Percentiles rank a stretch among this genome's conserved stretches.
These are phyloP conservation scores for Ceratocystis destructans DNA, from an alignment of 2,329 filamentous ascomycete genomes.

Conservation along the genomic window DNA sequence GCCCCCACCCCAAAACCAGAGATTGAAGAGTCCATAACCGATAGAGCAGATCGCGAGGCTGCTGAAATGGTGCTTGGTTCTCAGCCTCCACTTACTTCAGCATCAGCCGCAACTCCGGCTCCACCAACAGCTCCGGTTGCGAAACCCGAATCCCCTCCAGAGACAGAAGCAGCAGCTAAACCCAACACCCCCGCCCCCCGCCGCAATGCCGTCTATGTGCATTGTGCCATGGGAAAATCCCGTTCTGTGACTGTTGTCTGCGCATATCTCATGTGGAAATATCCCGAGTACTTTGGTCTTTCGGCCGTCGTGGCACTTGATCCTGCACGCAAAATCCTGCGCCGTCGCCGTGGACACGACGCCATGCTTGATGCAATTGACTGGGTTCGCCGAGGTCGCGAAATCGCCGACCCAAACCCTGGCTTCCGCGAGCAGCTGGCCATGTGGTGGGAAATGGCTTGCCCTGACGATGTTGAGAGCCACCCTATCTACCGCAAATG, in stretches of 20 bases:
- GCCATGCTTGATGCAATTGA: slow-evolving; percentile 42
- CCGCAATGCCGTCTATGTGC: slow-evolving; percentile 37
- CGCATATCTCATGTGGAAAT: slow-evolving; percentile 67
- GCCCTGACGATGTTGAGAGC: slow-evolving; percentile 49
- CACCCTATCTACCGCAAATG: slow-evolving; percentile 69
- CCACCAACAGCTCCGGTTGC: not conserved
- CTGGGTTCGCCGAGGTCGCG: slow-evolving; percentile 54
- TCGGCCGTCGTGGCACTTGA: slow-evolving; percentile 32
- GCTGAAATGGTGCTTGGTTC: slow-evolving; percentile 10
- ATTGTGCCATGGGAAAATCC: slow-evolving; percentile 91
- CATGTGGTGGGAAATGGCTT: slow-evolving; percentile 78
- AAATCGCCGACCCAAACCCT: slow-evolving; percentile 74
- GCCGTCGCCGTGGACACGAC: slow-evolving; percentile 17
- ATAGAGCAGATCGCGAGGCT: slow-evolving; percentile 13
- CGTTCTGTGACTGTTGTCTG: slow-evolving; percentile 74
- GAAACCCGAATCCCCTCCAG: not conserved
- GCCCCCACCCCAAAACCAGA: not conserved
- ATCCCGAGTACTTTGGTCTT: slow-evolving; percentile 39
- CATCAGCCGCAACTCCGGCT: not conserved
- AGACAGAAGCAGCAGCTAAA: not conserved
- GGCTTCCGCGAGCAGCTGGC: slow-evolving; percentile 84
- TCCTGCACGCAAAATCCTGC: slow-evolving; percentile 26
- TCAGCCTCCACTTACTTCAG: slow-evolving; percentile 12
- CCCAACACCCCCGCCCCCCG: not conserved
- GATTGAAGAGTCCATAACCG: slow-evolving; percentile 11